Evolutionary conservation across 2,329 filamentous ascomycete genomes (phyloP), one percentile per base, ranked within the genome.

Genomic region (Fusarium nodosum): DNA sequence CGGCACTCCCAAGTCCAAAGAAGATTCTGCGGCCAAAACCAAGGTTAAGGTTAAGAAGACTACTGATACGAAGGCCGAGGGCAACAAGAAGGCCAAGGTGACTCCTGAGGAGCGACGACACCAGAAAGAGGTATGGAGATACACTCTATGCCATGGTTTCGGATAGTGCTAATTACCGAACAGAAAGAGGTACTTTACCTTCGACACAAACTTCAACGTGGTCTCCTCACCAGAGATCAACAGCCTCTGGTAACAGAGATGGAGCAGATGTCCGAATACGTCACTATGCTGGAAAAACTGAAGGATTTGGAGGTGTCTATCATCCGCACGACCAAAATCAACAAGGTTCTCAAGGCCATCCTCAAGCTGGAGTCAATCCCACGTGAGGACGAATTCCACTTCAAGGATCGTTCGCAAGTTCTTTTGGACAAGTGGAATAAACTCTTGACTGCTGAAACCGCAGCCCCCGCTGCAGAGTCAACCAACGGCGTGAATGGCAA

Each of bases 341-440:
- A 98, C 88, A 99, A 99, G 83, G 95, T 99, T 13, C 86, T 99
- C 60, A 97, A 97, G 83, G 94, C 91, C 7, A 96, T 99, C 71
- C 84, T 97, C 75, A 97, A 97, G 83, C 85, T 99, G 11, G 87
- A 90, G 44, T 86, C 86, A 5, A 97, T 99, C 72, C 94, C 94
- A 7, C 91, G 90, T 65, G 96, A 99, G 70, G 92, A 94, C 36
- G 92, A 97, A 71, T 97, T 91, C 79, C 83, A 92, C 57, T 97
- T 99, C 87, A 97, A 96, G 83, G 84, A 90, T 69, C 91, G 96
- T 53, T 94, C 93, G 36, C 87, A 92, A 69, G 85, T 87, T 8
- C 85, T 99, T 48, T 84, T 98, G n/a, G 89, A 91, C 70, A 92
- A 91, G 79, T 99, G 96, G 96, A 97, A 92, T 79, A 91, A 92